These are phyloP conservation scores for Penicillium sp. DNA, from an alignment of 2,329 filamentous ascomycete species.

Conservation along the genomic window DNA sequence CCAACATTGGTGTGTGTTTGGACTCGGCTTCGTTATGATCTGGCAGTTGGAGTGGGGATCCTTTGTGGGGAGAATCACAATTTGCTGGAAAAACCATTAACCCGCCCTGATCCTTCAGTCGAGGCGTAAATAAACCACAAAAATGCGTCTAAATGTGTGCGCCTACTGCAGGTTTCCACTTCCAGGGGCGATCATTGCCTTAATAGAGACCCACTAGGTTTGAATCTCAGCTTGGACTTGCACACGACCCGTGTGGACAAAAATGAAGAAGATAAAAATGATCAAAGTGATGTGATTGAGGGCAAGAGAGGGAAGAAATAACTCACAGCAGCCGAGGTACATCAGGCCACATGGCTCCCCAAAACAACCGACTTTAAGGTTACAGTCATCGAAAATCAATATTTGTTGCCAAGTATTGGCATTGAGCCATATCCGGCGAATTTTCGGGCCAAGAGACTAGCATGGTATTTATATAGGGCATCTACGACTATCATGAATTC, in stretches of 20 bases:
- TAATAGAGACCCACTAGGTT: neutral
- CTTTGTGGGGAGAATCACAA: neutral
- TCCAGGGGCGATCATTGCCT: neutral
- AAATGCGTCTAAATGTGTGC: neutral
- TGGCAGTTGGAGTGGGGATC: neutral
- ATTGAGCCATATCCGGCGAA: neutral
- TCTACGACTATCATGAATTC: no score
- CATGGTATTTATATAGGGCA: no score
- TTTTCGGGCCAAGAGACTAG: no score
- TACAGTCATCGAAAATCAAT: neutral
- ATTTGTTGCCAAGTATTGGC: neutral
- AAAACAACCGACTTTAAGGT: no score
- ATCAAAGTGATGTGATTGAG: no score
- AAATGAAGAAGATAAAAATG: no score
- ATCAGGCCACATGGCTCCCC: no score
- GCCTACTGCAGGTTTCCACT: neutral
- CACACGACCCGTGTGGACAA: no score
- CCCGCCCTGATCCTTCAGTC: neutral
- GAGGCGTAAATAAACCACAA: neutral
- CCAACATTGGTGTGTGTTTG: neutral
- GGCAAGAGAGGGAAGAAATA: no score
- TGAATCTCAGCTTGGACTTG: neutral
- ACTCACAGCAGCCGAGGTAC: no score
- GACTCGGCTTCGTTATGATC: neutral
- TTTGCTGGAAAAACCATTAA: neutral